These are phyloP conservation scores for Sugiyamaella castrensis DNA, from an alignment of 1,139 yeast species.

Conservation along the genomic window DNA sequence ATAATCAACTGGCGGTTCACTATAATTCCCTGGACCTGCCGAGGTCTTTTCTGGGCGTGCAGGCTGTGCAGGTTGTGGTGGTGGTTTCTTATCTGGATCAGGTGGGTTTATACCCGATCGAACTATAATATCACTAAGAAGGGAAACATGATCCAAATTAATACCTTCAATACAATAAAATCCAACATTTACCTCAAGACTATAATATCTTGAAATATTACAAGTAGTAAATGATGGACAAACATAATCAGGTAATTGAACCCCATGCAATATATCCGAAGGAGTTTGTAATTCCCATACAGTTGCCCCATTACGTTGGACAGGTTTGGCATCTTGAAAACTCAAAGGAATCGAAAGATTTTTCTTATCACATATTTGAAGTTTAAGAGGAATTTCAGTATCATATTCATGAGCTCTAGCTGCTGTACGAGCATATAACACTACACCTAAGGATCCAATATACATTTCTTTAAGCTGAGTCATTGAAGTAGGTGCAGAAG, in stretches of 20 bases:
- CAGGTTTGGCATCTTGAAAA: conserved; percentile 16
- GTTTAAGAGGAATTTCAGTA: conserved; percentile 20
- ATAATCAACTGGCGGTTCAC: not conserved
- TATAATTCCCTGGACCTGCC: not conserved
- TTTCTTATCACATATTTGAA: conserved; percentile 21
- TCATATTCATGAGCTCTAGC: conserved; percentile 30
- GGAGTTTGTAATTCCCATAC: conserved; percentile 28
- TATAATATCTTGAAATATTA: conserved; percentile 52
- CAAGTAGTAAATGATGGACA: conserved; percentile 59
- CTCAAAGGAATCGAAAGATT: conserved; percentile 17
- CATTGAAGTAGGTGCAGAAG: conserved; percentile 20
- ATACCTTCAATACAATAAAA: conserved; percentile 38
- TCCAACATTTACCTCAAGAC: conserved; percentile 46
- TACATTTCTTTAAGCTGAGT: conserved; percentile 17
- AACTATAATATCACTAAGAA: conserved; percentile 23
- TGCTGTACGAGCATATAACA: conserved; percentile 30
- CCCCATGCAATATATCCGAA: conserved; percentile 31
- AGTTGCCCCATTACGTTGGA: conserved; percentile 14
- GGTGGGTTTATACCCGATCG: conserved; percentile 26
- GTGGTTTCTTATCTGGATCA: not conserved
- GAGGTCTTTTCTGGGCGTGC: not conserved
- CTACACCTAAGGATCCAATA: conserved; percentile 25
- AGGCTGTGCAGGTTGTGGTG: conserved; percentile 4
- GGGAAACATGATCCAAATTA: conserved; percentile 27
- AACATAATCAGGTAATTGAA: conserved; percentile 48